A percentile compares a stretch with the other conserved stretches of the same genome.
phyloP scores from a whole-genome alignment of 1,139 yeast genomes.

The Arxiozyma heterogenica region DNA sequence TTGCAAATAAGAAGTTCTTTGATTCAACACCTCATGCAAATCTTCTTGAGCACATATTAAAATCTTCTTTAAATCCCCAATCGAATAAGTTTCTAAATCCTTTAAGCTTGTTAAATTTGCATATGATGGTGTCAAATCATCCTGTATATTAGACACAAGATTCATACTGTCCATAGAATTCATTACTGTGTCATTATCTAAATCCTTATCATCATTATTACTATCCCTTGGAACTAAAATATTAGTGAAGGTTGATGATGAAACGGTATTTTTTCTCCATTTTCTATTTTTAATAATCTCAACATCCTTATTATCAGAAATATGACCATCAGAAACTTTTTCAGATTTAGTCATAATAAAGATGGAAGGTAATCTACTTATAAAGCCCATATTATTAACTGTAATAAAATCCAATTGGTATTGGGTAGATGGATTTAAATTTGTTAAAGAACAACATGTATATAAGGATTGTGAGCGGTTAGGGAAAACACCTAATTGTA shows the following conservation, averaged over 20 bases:
- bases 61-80: conserved; percentile 27
- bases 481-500: conserved; percentile 26
- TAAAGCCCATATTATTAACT: conserved; percentile 39
- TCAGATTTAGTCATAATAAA: conserved; percentile 35
- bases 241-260: conserved; percentile 2
- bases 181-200: not conserved
- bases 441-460: conserved; percentile 37
- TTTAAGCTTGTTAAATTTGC: conserved; percentile 23
- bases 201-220: not conserved
- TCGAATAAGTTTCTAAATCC: conserved; percentile 25
- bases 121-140: conserved; percentile 15
- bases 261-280: conserved; percentile 21
- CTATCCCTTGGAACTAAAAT: not conserved
- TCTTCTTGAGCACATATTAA: conserved; percentile 29
- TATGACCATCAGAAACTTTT: conserved; percentile 1
- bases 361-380: conserved; percentile 39
- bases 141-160: not conserved
- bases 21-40: conserved; percentile 27
- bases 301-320: conserved; percentile 3
- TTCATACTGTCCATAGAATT: not conserved
- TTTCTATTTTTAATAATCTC: conserved; percentile 8
- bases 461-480: conserved; percentile 24
- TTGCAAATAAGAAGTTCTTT: conserved; percentile 18
- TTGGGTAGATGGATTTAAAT: conserved; percentile 38
- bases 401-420: conserved; percentile 53